Base-by-base conservation (phyloP, 2,329 filamentous ascomycete genomes). In the Blastomyces silverae region DNA sequence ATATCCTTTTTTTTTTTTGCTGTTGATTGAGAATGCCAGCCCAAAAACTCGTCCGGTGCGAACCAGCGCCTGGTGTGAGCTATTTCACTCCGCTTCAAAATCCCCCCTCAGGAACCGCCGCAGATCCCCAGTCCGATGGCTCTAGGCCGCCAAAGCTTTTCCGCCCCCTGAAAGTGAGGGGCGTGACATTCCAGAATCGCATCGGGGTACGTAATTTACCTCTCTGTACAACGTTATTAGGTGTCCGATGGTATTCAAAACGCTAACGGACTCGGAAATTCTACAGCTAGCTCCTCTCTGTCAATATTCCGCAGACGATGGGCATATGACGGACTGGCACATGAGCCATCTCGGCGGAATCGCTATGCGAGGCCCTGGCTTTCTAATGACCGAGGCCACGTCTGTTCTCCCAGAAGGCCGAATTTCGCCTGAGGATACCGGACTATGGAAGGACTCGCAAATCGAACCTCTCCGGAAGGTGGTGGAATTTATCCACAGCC, bases 371-470 rank as follows among this genome's bases (percentile, higher is more conserved):
- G 91, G 91, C n/a, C 86, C 88, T 0, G 87, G 84, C 2, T 79
- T 93, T 25, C 80, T 86, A 62, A 84, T 91, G 66, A 81, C 92
- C 66, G 91, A 95, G 79, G 90, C 91, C 46, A 91, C 89, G 0
- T 81, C 86, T 52, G 88, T 95, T 0, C 80, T 85, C n/a, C 78
- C 89, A 11, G 86, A 91, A 70, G 91, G 91, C 25, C 84, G 91
- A 65, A 94, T 95, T 79, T 87, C 88, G 1, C 90, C 91, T 0
- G 82, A 92, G 74, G 90, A 93, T 74, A 78, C 80, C 15, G 91
- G 92, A 0, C 78, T 97, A 8, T 97, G 92, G 92, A 82, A 89
- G 67, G 92, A 96, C 75, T 86, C 83, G 44, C 92, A 97, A 75
- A 88, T 92, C 66, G 67, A 68, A 39, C 71, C 72, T 1, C 50